Conservation (phyloP, 2,329 filamentous ascomycete species). For the Madurella fahalii region DNA sequence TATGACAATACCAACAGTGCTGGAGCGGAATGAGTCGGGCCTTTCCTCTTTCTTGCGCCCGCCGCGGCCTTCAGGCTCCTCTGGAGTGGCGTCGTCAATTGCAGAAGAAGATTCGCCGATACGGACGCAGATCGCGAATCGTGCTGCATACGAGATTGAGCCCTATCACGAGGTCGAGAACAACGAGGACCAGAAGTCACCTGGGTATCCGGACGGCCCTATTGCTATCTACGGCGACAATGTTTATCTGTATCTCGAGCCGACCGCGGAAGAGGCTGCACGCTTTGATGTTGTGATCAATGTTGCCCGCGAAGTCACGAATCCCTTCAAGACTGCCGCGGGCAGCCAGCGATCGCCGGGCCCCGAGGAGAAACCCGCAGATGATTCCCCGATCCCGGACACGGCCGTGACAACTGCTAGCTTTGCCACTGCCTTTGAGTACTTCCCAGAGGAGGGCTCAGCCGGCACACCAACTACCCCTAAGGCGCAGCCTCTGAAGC, state of each 20-base stretch:
- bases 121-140: slow-evolving; percentile 57
- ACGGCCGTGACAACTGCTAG: slow-evolving; percentile 56
- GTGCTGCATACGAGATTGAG: slow-evolving; percentile 55
- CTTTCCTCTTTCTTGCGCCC: slow-evolving; percentile 56
- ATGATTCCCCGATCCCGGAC: slow-evolving; percentile 48
- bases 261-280: slow-evolving; percentile 70
- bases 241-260: slow-evolving; percentile 76
- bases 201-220: slow-evolving; percentile 76
- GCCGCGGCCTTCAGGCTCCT: slow-evolving; percentile 35
- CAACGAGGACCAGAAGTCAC: slow-evolving; percentile 74
- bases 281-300: slow-evolving; percentile 82
- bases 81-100: slow-evolving; percentile 40
- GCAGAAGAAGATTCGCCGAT: slow-evolving; percentile 57
- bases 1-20: slow-evolving; percentile 59
- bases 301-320: slow-evolving; percentile 75
- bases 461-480: slow-evolving; percentile 54
- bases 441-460: slow-evolving; percentile 40
- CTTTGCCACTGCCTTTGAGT: slow-evolving; percentile 60
- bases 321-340: slow-evolving; percentile 56
- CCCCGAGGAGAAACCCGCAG: slow-evolving; percentile 29
- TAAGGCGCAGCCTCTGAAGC: slow-evolving; percentile 46
- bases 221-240: slow-evolving; percentile 76
- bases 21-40: slow-evolving; percentile 57
- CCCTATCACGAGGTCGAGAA: slow-evolving; percentile 64
- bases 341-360: slow-evolving; percentile 27